Base-by-base conservation (phyloP, 225 moss, liverwort and hornwort species). In the Polytrichum commune region DNA sequence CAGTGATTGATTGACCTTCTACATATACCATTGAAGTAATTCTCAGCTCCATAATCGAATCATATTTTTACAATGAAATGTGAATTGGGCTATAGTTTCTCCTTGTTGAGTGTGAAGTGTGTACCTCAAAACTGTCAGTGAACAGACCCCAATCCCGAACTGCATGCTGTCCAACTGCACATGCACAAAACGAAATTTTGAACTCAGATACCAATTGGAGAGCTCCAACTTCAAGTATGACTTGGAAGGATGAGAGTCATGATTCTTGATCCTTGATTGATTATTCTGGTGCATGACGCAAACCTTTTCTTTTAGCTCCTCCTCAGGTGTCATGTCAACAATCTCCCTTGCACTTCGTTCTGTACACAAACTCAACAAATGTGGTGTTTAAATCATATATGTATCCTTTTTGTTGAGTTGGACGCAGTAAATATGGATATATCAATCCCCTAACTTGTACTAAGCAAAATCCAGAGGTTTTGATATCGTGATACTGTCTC, bases 271-370 rank as follows among this genome's bases (percentile, higher is more conserved):
- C 38, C 38, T 46, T 38, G 13, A 38, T 38, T 46, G 46, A 16
- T 46, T 46, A 46, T 46, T 46, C 46, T 46, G 46, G 46, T 13
- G 46, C 46, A 46, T 64, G 56, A 10, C 71, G 65, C 22, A 16
- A 67, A 89, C 94, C 92, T 98, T 95, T 68, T 93, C 95, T 70
- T 73, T 78, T 62, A 91, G 74, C 54, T 98, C 95, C 62, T 95
- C 91, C 69, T 90, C 74, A 19, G 95, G 84, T 38, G 85, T 85
- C 76, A 95, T 83, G 24, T 83, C 64, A 27, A 91, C 68, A 75
- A 93, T 72, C 60, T 81, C 86, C 13, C n/a, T 70, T 74, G 94
- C 90, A 30, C 79, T 91, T 71, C 85, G 79, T 79, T 98, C 95
- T 94, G 69, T 72, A 79, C 28, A 68, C 46, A 46, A 46, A 16